Percentiles rank a stretch among this genome's conserved stretches.
These are phyloP conservation scores for Trametes cubensis DNA, from an alignment of 768 basidiomycete species.

Conservation along the genomic window DNA sequence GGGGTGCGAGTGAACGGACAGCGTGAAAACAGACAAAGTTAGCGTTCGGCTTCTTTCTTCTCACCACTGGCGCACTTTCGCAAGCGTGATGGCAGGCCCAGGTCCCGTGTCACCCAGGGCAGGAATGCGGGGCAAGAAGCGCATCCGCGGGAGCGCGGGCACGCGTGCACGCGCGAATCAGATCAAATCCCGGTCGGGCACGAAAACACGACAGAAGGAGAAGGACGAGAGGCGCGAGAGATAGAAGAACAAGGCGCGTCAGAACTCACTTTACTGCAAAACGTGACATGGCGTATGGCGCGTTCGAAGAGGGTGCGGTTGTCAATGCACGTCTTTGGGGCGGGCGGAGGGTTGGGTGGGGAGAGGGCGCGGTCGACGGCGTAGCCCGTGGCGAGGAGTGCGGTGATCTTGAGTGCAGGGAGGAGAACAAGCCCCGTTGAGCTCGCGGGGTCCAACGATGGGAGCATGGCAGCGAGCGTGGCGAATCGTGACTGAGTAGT, in stretches of 20 bases:
- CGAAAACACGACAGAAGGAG: not conserved
- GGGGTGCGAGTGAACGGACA: not conserved
- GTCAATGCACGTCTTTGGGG: conserved; percentile 26
- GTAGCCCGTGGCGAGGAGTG: conserved; percentile 27
- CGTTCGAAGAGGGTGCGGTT: conserved; percentile 31
- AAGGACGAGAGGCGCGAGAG: not conserved
- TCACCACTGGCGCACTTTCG: too few species aligned
- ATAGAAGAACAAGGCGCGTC: not conserved
- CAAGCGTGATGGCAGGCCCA: too few species aligned
- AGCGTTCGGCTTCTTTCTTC: conserved; percentile 3
- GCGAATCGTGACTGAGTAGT: not conserved
- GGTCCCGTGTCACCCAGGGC: not conserved
- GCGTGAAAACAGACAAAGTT: conserved; percentile 3
- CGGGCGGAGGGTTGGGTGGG: conserved; percentile 30
- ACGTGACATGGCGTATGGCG: conserved; percentile 30
- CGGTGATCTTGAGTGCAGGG: conserved; percentile 24
- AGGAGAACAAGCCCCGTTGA: conserved; percentile 1
- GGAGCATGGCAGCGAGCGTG: conserved; percentile 3
- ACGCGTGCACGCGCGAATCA: not conserved
- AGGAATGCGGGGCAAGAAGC: conserved; percentile 6
- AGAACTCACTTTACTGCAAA: conserved; percentile 31
- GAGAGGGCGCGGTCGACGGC: conserved; percentile 31
- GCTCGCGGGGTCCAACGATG: not conserved
- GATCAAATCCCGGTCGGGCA: not conserved
- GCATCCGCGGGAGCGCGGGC: conserved; percentile 1